Base-by-base conservation (phyloP, 768 basidiomycete genomes). In the Leccinum pellstonianum region DNA sequence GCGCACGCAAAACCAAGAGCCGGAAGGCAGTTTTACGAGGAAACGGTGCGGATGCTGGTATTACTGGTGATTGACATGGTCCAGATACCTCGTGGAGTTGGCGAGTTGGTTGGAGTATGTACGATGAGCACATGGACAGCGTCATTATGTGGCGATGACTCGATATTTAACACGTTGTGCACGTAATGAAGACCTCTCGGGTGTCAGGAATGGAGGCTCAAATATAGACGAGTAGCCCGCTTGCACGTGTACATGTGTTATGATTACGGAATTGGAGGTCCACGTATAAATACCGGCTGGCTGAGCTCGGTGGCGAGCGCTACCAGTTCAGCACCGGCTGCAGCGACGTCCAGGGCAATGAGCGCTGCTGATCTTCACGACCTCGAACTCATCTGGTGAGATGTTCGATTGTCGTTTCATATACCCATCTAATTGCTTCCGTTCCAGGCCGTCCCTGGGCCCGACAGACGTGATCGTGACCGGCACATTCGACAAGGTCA, bases 401-500 rank as follows among this genome's bases (percentile, higher is more conserved):
- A 55, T 63, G 60, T 7, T 25, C 62, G 21, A 21, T 23, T 21
- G 56, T 61, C 60, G 61, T 57, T 49, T 41, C 15, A 27, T 29
- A 9, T 23, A 23, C 38, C 12, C 27, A 11, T 33, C 60, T 62
- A 38, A 61, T 56, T 61, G 15, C 58, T 58, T 60, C 55, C 54
- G 58, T 17, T 52, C 62, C 62, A 90, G 88, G 88, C 87, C 87
- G 17, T 80, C 83, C 62, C 61, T 77, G 31, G 78, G 80, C 52
- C 81, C 87, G 46, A 76, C 68, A 52, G 72, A 77, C 52, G 89
- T 91, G 62, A 80, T 90, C 68, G 82, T 87, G 58, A 90, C 88
- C 21, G 91, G 91, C 38, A 82, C 86, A 31, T 93, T 92, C 70
- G 90, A 93, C 79, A 75, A 87, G 73, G 90, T 90, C 69, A 63